phyloP scores from a whole-genome alignment of 257 asterid species.

The Buddleja alternifolia region DNA sequence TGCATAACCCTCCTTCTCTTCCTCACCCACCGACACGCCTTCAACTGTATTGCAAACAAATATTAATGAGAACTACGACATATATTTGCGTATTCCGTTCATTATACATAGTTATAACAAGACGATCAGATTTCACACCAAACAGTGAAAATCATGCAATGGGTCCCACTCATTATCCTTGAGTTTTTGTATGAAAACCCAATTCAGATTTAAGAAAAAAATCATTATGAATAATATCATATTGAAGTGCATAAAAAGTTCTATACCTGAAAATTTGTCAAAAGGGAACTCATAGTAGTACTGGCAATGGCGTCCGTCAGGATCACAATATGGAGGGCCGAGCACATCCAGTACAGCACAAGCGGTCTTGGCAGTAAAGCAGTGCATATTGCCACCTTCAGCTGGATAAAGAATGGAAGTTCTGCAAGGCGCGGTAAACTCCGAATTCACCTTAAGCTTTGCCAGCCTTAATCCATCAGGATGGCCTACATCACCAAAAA shows the following conservation, averaged over 20 bases:
- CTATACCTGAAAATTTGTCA: slow-evolving; percentile 38
- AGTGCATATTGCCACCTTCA: slow-evolving; percentile 88
- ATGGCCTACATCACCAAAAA: slow-evolving; percentile 28
- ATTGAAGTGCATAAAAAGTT: too few relatives aligned
- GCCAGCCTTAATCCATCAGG: slow-evolving; percentile 56
- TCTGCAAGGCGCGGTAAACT: slow-evolving; percentile 63
- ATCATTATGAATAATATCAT: too few relatives aligned
- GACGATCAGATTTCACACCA: too few relatives aligned
- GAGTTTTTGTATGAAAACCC: too few relatives aligned
- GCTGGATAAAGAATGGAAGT: slow-evolving; percentile 75
- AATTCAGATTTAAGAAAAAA: too few relatives aligned
- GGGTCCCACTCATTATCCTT: too few relatives aligned
- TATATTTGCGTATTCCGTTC: too few relatives aligned
- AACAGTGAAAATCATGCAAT: too few relatives aligned
- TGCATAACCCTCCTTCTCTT: slow-evolving; percentile 49
- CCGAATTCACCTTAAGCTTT: slow-evolving; percentile 63
- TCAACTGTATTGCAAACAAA: slow-evolving; percentile 34
- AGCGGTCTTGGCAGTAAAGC: slow-evolving; percentile 77
- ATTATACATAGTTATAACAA: too few relatives aligned
- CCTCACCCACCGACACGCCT: slow-evolving; percentile 32
- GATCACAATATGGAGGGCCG: slow-evolving; percentile 87
- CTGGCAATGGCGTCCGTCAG: slow-evolving; percentile 90
- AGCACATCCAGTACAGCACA: slow-evolving; percentile 92
- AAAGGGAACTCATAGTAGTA: slow-evolving; percentile 67
- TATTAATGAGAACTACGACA: slow-evolving; percentile 2